phyloP scores from a whole-genome alignment of 441 rosid genomes.

The Aleurites moluccanus region DNA sequence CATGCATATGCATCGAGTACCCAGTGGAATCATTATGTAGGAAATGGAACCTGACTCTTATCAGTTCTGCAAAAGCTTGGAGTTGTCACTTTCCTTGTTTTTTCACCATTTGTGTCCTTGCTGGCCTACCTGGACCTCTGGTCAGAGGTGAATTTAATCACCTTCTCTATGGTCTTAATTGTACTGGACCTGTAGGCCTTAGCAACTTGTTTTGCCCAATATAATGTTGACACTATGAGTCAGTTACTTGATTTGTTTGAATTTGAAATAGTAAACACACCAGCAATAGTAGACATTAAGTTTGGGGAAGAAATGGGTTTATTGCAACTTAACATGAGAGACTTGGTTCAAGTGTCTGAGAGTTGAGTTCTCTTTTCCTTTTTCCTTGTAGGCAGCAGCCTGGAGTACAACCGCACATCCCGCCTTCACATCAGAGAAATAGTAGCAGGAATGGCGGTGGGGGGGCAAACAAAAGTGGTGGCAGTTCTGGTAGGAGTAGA shows the following conservation, averaged over 20 bases:
- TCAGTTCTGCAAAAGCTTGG: not conserved
- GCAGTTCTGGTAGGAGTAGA: constrained; percentile 43
- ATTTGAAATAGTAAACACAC: not conserved
- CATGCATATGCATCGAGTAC: not conserved
- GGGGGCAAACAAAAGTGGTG: constrained; percentile 31
- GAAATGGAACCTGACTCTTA: not conserved
- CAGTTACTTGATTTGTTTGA: not conserved
- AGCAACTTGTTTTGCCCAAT: too few relatives aligned
- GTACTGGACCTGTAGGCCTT: not conserved
- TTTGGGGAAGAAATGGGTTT: not conserved
- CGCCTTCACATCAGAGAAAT: constrained; percentile 36
- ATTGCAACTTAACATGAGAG: not conserved
- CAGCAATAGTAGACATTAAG: not conserved
- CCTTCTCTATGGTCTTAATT: not conserved
- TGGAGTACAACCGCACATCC: constrained; percentile 45
- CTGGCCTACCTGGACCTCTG: not conserved
- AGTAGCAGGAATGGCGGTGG: constrained; percentile 31
- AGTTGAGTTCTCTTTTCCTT: not conserved
- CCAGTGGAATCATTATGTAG: not conserved
- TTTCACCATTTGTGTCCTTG: not conserved
- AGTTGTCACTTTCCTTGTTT: not conserved
- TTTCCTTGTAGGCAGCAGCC: constrained; percentile 67
- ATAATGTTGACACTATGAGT: not conserved
- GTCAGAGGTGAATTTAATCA: not conserved
- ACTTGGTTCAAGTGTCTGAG: not conserved